phyloP scores from a whole-genome alignment of 2,329 filamentous ascomycete genomes.

The Trichoderma guizhouense region DNA sequence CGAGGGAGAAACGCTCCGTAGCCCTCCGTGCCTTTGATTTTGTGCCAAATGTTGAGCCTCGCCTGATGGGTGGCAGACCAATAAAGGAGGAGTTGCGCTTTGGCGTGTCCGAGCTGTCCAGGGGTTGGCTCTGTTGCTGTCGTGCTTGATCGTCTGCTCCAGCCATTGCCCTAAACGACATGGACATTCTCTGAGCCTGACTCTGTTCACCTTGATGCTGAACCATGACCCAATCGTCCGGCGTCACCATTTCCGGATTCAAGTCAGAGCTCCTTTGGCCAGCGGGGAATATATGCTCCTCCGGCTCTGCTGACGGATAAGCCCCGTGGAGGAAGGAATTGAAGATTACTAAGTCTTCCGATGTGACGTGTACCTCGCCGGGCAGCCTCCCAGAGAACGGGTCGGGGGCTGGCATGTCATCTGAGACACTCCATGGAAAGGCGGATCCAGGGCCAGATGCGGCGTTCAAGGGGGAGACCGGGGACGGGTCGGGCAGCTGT shows the following conservation, averaged over 20 bases:
- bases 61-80: constrained; percentile 56
- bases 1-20: constrained; percentile 31
- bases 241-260: neutral
- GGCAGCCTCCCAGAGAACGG: neutral
- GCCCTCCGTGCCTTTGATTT: constrained; percentile 34
- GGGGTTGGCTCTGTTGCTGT: constrained; percentile 3
- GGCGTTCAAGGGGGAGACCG: constrained; percentile 18
- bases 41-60: constrained; percentile 54
- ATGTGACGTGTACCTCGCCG: constrained; percentile 5
- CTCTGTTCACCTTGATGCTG: constrained; percentile 24
- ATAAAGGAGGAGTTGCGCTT: constrained; percentile 51
- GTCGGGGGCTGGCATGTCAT: neutral
- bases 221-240: constrained; percentile 34
- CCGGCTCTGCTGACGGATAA: neutral
- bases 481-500: constrained; percentile 17
- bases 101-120: constrained; percentile 27
- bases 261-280: neutral
- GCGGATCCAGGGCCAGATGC: constrained; percentile 5
- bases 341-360: neutral
- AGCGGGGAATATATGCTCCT: neutral
- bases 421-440: constrained; percentile 11
- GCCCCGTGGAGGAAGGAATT: neutral
- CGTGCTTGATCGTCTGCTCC: constrained; percentile 13
- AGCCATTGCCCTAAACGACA: neutral
- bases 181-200: neutral